Conservation (phyloP, 2,329 filamentous ascomycete genomes). For the Apiospora sp. region DNA sequence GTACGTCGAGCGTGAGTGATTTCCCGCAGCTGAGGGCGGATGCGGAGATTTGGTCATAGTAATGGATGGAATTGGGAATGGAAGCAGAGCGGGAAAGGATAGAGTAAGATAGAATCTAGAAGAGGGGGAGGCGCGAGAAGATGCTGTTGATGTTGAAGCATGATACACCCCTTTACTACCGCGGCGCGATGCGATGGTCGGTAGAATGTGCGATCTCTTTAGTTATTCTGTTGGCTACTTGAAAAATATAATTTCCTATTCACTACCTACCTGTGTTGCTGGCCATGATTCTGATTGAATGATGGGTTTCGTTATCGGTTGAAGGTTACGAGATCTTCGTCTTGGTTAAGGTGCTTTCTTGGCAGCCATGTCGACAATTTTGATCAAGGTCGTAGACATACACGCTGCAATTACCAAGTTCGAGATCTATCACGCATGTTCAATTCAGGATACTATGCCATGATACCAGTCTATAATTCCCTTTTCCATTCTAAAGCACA, state of each 20-base stretch:
- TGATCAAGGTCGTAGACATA: background rate
- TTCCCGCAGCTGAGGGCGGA: conserved; percentile 1
- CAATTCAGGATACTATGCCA: background rate
- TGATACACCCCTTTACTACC: conserved; percentile 15
- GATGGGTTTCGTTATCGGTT: background rate
- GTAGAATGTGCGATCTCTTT: background rate
- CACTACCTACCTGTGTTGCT: background rate
- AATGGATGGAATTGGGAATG: too few relatives aligned
- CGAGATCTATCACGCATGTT: background rate
- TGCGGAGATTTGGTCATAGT: background rate
- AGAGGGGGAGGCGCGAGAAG: background rate
- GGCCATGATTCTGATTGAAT: background rate
- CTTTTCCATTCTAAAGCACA: background rate
- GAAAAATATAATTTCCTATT: background rate
- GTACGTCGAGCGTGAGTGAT: conserved; percentile 1
- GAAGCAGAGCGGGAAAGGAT: too few relatives aligned
- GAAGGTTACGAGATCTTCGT: background rate
- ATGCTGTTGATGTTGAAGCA: background rate
- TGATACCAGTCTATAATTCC: background rate
- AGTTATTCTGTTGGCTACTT: background rate
- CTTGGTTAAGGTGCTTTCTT: fast-evolving
- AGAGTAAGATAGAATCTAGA: background rate
- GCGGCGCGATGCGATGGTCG: background rate
- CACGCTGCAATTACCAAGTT: background rate
- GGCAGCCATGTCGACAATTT: background rate